phyloP scores from a whole-genome alignment of 169 alveolate species.

The Plasmodium cynomolgi region DNA sequence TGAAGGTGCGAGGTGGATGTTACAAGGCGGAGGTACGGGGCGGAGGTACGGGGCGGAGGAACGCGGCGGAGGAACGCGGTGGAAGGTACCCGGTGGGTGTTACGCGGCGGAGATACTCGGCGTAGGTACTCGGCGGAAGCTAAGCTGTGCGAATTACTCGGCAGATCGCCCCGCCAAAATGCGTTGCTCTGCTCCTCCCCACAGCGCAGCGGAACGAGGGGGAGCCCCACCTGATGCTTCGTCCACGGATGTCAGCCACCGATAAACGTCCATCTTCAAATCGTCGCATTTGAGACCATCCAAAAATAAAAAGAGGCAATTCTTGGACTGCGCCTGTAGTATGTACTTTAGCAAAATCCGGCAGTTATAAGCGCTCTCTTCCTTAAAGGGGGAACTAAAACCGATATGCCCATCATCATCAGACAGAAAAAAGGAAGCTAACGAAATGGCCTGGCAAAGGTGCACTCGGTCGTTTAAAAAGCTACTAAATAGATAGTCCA shows the following conservation, averaged over 20 bases:
- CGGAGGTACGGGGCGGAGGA: not conserved
- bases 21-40: too few relatives aligned
- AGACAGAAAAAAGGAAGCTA: conserved; percentile 26
- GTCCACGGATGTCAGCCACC: not conserved
- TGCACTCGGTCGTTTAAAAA: conserved; percentile 22
- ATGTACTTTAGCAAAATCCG: conserved; percentile 23
- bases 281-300: not conserved
- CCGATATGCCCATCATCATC: not conserved
- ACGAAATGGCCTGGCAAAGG: conserved; percentile 21
- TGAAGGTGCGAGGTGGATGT: not conserved
- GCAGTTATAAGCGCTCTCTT: conserved; percentile 18
- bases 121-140: too few relatives aligned
- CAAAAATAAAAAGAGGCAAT: conserved; percentile 50
- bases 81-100: too few relatives aligned
- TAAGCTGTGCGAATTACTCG: not conserved
- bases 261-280: conserved; percentile 19
- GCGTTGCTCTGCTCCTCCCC: not conserved
- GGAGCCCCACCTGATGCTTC: conserved; percentile 24
- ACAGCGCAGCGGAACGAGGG: not conserved
- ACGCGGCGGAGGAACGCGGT: not conserved
- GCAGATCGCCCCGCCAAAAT: not conserved
- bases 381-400: conserved; percentile 27
- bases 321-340: conserved; percentile 36
- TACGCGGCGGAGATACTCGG: too few relatives aligned
- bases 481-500: conserved; percentile 36